These are phyloP conservation scores for Pichia exigua DNA, from an alignment of 805 yeast genomes.

Conservation along the genomic window DNA sequence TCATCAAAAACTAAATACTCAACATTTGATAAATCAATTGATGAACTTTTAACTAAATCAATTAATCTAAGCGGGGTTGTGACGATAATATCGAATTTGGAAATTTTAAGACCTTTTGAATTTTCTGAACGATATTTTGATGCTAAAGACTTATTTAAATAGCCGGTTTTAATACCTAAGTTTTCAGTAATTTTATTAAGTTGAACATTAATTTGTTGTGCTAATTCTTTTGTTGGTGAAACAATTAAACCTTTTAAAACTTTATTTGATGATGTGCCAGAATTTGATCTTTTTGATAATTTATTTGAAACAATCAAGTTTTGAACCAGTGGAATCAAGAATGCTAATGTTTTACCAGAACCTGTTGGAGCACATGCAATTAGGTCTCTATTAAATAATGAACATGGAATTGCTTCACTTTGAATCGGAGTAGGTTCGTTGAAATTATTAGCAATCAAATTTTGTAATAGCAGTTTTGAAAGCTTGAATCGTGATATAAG, in stretches of 20 bases:
- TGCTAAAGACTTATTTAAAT: slow-evolving; percentile 66
- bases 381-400: slow-evolving; percentile 64
- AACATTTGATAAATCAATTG: slow-evolving; percentile 56
- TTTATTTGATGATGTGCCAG: background rate
- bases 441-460: slow-evolving; percentile 63
- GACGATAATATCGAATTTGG: slow-evolving; percentile 71
- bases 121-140: slow-evolving; percentile 43
- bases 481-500: slow-evolving; percentile 60
- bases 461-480: slow-evolving; percentile 48
- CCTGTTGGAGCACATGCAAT: slow-evolving; percentile 98
- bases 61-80: slow-evolving; percentile 86
- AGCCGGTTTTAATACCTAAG: slow-evolving; percentile 49
- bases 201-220: slow-evolving; percentile 74
- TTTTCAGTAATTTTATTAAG: slow-evolving; percentile 51
- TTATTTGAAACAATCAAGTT: slow-evolving; percentile 27
- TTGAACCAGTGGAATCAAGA: slow-evolving; percentile 74
- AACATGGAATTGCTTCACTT: slow-evolving; percentile 76
- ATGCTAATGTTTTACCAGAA: slow-evolving; percentile 94
- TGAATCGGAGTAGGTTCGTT: slow-evolving; percentile 90
- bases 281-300: background rate
- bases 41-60: slow-evolving; percentile 59
- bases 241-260: slow-evolving; percentile 65
- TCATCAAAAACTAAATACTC: slow-evolving; percentile 83
- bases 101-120: slow-evolving; percentile 37
- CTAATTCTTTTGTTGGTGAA: slow-evolving; percentile 92